Evolutionary conservation across 1,284 basidiomycete species (phyloP), one percentile per base, ranked within the genome.

Genomic region (Leccinum olivaceoglutinosum): DNA sequence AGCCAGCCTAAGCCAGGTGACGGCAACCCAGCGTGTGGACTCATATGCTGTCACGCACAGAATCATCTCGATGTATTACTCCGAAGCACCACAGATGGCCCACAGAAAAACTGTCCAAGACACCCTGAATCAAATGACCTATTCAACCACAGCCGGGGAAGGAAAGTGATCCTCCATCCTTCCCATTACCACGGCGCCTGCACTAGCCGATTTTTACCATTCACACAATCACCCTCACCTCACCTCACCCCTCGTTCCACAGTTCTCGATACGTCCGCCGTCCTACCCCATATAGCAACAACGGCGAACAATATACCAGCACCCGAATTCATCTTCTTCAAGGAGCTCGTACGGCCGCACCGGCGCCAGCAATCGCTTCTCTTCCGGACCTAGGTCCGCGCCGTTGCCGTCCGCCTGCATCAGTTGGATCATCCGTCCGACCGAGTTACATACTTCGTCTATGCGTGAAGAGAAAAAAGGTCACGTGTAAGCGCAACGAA

Each of bases 201-300:
- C 36, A 36, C 3, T 11, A 4, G 36, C 36, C 36, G 0, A 36
- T 10, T 36, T 36, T 36, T 9, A 11, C 11, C 36, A 36, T 11
- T 36, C 36, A 36, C 38, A 38, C 38, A 12, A 12, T 14, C 38
- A 39, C 38, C 38, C 34, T 36, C 34, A 36, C 34, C 9, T 10
- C 10, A 36, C 36, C 10, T 38, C 38, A 38, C 36, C 36, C 36
- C 36, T 38, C 36, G 11, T 38, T 12, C n/a, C 44, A 46, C n/a
- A 46, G 44, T 46, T 46, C n/a, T 46, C n/a, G 44, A 46, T 46
- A 46, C n/a, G n/a, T 18, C n/a, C 44, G 44, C 44, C 10, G 44
- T 18, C 44, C 44, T 10, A 46, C 44, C n/a, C 61, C 63, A 81
- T 46, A 86, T 81, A 68, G 81, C 84, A 38, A 81, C 80, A 44